These are phyloP conservation scores for Kalmusia sp. DNA, from an alignment of 2,329 filamentous ascomycete genomes.

Conservation along the genomic window DNA sequence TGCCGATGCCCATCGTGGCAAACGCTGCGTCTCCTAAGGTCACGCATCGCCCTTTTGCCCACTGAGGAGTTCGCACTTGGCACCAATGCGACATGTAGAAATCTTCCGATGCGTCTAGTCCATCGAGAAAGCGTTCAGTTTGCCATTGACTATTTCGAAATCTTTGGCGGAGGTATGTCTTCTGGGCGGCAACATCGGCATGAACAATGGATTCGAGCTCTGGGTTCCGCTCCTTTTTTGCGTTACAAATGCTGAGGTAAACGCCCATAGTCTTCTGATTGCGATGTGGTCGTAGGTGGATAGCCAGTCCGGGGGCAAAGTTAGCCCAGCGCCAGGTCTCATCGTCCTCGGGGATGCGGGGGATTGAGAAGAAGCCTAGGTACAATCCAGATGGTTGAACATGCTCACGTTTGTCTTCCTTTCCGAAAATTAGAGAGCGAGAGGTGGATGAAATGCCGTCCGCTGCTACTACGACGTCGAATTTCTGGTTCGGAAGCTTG, in stretches of 20 bases:
- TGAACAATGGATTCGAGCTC: slow-evolving; percentile 24
- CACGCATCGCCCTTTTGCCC: slow-evolving; percentile 35
- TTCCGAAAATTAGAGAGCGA: slow-evolving; percentile 31
- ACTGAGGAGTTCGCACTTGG: slow-evolving; percentile 37
- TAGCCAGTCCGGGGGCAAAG: slow-evolving; percentile 25
- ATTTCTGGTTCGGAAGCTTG: slow-evolving; percentile 21
- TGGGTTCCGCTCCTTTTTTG: slow-evolving; percentile 15
- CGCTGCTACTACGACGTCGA: slow-evolving; percentile 38
- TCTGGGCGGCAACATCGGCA: slow-evolving; percentile 50
- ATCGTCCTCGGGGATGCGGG: slow-evolving; percentile 24
- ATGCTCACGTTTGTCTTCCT: slow-evolving; percentile 23
- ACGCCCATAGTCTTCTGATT: slow-evolving; percentile 31
- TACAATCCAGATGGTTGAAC: slow-evolving; percentile 33
- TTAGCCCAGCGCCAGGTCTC: slow-evolving; percentile 34
- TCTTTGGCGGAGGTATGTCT: slow-evolving; percentile 41
- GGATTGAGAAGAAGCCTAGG: slow-evolving; percentile 41
- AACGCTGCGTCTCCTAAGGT: slow-evolving; percentile 47
- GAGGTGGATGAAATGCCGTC: slow-evolving; percentile 36
- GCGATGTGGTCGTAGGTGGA: slow-evolving; percentile 36
- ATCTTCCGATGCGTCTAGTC: slow-evolving; percentile 45
- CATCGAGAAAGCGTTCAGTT: slow-evolving; percentile 39
- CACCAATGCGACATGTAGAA: slow-evolving; percentile 51
- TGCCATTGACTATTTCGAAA: slow-evolving; percentile 46
- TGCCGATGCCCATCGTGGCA: slow-evolving; percentile 38
- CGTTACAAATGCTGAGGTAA: slow-evolving; percentile 32